Evolutionary conservation across 2,329 filamentous ascomycete genomes (phyloP), one percentile per base, ranked within the genome.

Genomic region (Cladosporium austrohemisphaericum): DNA sequence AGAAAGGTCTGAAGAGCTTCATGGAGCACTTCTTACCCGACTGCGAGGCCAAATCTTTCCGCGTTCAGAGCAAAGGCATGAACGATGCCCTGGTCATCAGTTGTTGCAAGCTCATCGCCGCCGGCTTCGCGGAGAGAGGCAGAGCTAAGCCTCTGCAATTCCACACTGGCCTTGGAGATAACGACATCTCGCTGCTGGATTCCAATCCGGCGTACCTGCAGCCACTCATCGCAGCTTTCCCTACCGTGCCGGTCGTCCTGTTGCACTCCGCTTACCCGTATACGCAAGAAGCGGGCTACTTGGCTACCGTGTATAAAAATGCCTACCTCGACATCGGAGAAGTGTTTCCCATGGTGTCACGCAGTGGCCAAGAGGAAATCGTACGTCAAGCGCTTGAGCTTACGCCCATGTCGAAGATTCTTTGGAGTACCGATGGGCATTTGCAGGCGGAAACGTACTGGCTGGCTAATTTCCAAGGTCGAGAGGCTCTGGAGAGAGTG

Each of bases 251-350:
- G 0, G 84, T 94, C 48, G 84, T 94, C 2, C 71, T 94, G 7
- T 76, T 94, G 2, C 88, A 94, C 62, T 83, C 88, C 0, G 80
- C 86, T 2, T 94, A 94, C 63, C 89, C 89, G 0, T 93, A 86
- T 61, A 88, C 84, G 0, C 78, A 83, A 29, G 86, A 93, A 67
- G 80, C 85, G 0, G 87, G 85, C 0, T 94, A 92, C 62, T 74
- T 94, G 16, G 86, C 88, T 0, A 80, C 79, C 1, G 81, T 86
- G 18, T 93, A 90, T 62, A 74, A 79, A 19, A 92, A 94, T 60
- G 86, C 87, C 1, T 93, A 89, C 62, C 79, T 88, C 10, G 89
- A 94, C 61, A 80, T 94, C 47, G 88, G 89, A 1, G 85, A 90
- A 61, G 84, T 93, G 0, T 94, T 93, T 52, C 88, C 88, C 0